Conservation (phyloP, 805 yeast genomes). For the Dipodascus geniculatus region DNA sequence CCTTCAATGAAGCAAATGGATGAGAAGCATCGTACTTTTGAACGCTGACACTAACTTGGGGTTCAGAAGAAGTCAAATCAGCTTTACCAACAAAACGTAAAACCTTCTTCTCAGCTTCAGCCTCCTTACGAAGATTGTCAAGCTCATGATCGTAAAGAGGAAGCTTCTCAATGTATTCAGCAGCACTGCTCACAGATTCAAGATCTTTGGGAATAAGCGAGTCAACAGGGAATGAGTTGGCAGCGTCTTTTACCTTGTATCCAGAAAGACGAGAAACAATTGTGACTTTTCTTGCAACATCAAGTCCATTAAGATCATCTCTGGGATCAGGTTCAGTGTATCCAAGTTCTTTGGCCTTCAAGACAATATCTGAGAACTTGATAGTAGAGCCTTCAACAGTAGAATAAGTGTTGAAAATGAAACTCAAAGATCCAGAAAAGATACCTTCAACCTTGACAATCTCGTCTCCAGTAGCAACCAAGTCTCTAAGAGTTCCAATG, state of each 20-base stretch:
- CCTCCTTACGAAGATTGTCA: constrained; percentile 65
- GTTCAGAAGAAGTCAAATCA: constrained; percentile 40
- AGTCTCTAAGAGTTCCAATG: constrained; percentile 76
- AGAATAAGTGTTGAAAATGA: constrained; percentile 88
- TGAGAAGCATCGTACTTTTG: constrained; percentile 79
- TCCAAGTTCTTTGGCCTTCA: constrained; percentile 79
- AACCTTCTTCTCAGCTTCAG: constrained; percentile 74
- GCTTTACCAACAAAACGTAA: constrained; percentile 89
- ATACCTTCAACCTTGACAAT: constrained; percentile 89
- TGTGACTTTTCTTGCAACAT: constrained; percentile 96
- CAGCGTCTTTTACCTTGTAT: constrained; percentile 60
- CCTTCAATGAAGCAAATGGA: constrained; percentile 92
- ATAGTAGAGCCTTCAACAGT: constrained; percentile 44
- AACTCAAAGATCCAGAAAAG: constrained; percentile 90
- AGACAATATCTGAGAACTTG: constrained; percentile 83
- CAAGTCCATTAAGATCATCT: constrained; percentile 95
- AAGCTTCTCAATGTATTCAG: constrained; percentile 67
- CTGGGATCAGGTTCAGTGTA: constrained; percentile 99
- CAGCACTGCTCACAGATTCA: constrained; percentile 47
- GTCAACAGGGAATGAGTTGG: constrained; percentile 88
- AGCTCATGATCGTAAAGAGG: constrained; percentile 77
- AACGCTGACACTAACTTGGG: constrained; percentile 75
- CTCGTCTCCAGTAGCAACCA: constrained; percentile 87
- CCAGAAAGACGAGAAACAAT: constrained; percentile 92
- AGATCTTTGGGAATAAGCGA: constrained; percentile 83